Base-by-base conservation (phyloP, 2,329 filamentous ascomycete species). In the Sporothrix dimorphospora region DNA sequence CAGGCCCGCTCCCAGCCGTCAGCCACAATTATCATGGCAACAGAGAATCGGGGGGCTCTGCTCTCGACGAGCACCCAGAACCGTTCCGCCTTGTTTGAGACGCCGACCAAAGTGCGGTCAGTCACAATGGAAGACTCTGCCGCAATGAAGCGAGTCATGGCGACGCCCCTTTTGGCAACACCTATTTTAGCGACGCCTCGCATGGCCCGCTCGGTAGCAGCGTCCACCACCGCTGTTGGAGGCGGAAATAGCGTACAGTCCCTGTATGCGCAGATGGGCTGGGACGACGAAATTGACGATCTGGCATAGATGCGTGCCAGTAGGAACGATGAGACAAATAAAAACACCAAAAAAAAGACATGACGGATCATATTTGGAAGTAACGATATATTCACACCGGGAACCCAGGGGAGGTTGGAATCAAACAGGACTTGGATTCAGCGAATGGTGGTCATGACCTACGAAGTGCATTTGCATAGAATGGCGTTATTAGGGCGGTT, bases 181-280 rank as follows among this genome's bases (percentile, higher is more conserved):
- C 65, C 65, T 3, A 5, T 59, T 14, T 0, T 24, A 34, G 24
- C 70, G 30, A 40, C 59, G 11, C 49, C 27, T 4, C 59, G 38
- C 27, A 4, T 27, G 8, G 21, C 7, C 21, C 40, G 63, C n/a
- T 14, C 66, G 12, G 4, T 65, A 9, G 59, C 38, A 27, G 27
- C 24, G 7, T 61, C 74, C 73, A 38, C 42, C 72, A 8, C 77
- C 73, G 70, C 78, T n/a, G 76, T 73, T 7, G 65, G 21, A 7
- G 79, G 75, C 68, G 80, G 77, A 73, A 69, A 49, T 47, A 66
- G 70, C 40, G 78, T 79, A 45, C 73, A 80, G 74, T 86, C 85
- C 12, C 85, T 89, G 69, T 90, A 86, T 75, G 82, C 87, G 76
- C 81, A 81, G 75, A 78, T 89, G 55, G 87, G 88, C 61, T 90